Percentiles rank a stretch among this genome's conserved stretches.
Conservation (phyloP, 768 basidiomycete genomes). For the Auriscalpium microsporum region DNA sequence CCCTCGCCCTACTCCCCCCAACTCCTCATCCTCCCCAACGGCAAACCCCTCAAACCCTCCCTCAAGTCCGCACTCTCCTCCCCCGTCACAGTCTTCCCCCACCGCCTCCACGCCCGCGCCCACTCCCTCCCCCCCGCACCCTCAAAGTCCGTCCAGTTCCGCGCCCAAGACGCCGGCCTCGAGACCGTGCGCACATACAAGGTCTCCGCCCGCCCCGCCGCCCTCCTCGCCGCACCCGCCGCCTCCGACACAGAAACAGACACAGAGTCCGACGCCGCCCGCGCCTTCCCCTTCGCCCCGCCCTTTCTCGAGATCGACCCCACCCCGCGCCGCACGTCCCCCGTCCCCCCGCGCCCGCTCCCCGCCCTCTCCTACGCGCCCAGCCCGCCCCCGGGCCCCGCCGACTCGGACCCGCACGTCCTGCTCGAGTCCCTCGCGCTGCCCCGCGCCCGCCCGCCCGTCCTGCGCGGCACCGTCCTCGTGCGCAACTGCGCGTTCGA, state of each 20-base stretch:
- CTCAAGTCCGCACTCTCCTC: slow-evolving; percentile 56
- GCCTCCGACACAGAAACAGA: slow-evolving; percentile 37
- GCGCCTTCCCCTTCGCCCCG: slow-evolving; percentile 16
- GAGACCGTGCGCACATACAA: slow-evolving; percentile 55
- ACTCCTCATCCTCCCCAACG: slow-evolving; percentile 53
- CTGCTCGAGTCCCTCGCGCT: slow-evolving; percentile 31
- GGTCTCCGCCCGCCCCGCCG: slow-evolving; percentile 59
- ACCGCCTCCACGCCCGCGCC: slow-evolving; percentile 25
- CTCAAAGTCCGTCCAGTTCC: slow-evolving; percentile 84
- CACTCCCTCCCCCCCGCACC: slow-evolving; percentile 60
- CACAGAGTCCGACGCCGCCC: slow-evolving; percentile 26
- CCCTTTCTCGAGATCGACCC: slow-evolving; percentile 20
- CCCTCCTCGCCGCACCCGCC: slow-evolving; percentile 27
- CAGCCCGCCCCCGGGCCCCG: slow-evolving; percentile 15
- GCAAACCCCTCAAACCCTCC: slow-evolving; percentile 81
- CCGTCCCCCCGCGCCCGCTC: slow-evolving; percentile 27
- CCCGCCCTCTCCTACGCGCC: slow-evolving; percentile 13
- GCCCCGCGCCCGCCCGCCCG: slow-evolving; percentile 26
- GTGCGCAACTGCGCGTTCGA: slow-evolving; percentile 83
- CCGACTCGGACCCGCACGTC: slow-evolving; percentile 25
- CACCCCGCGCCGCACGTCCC: slow-evolving; percentile 13
- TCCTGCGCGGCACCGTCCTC: slow-evolving; percentile 66
- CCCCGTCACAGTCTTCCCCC: slow-evolving; percentile 34
- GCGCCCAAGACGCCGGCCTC: slow-evolving; percentile 46
- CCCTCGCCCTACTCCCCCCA: slow-evolving; percentile 19